Conservation (phyloP, 495 filamentous ascomycete species). For the Penicillium nucicola region DNA sequence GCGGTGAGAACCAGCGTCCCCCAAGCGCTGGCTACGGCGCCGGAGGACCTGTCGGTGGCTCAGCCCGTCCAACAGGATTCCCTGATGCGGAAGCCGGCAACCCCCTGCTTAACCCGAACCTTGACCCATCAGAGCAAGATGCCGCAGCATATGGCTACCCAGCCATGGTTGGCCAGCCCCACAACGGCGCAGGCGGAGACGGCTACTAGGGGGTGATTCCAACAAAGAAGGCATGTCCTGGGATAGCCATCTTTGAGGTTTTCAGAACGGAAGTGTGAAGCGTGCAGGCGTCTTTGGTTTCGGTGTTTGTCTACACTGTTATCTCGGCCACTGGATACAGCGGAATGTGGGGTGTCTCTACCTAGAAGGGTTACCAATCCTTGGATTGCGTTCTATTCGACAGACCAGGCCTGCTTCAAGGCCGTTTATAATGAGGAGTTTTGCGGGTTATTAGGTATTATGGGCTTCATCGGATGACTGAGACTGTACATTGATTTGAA, state of each 20-base stretch:
- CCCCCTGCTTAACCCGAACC: slow-evolving; percentile 57
- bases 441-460: no score
- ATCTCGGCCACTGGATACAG: background rate
- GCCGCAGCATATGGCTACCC: slow-evolving; percentile 59
- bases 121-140: slow-evolving; percentile 60
- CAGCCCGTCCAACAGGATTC: slow-evolving; percentile 47
- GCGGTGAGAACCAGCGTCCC: slow-evolving; percentile 71
- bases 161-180: slow-evolving; percentile 56
- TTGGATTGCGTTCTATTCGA: no score
- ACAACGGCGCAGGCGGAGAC: slow-evolving; percentile 65
- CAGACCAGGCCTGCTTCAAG: no score
- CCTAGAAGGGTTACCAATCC: no score
- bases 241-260: background rate
- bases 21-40: slow-evolving; percentile 66
- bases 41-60: slow-evolving; percentile 45
- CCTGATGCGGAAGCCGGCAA: slow-evolving; percentile 56
- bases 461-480: no score
- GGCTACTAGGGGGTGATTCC: slow-evolving; percentile 36
- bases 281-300: slow-evolving; percentile 16
- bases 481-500: no score
- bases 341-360: background rate
- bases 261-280: slow-evolving; percentile 7
- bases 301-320: slow-evolving; percentile 3
- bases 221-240: background rate
- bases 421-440: background rate